Conservation (phyloP, 2,329 filamentous ascomycete genomes). For the Cephalotrichum gorgonifer region DNA sequence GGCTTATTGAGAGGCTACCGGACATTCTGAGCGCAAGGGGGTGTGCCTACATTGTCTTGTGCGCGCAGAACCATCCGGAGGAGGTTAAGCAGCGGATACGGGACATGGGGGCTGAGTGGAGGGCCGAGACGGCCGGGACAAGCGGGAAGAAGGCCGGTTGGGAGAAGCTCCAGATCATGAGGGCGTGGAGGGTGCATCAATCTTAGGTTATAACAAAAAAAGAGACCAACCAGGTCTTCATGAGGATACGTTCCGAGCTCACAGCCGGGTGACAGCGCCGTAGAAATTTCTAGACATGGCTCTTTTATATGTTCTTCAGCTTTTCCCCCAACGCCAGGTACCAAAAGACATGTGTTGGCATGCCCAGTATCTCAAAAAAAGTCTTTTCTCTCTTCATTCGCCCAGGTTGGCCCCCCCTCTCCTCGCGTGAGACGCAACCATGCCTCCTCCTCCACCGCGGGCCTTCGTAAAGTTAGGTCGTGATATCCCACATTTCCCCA, state of each 20-base stretch:
- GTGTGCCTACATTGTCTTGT: conserved; percentile 82
- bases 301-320: conserved; percentile 9
- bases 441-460: neutral
- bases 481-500: neutral
- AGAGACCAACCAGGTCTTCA: no score
- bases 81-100: conserved; percentile 56
- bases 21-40: conserved; percentile 53
- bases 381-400: neutral
- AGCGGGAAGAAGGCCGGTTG: conserved; percentile 86
- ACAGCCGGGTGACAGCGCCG: conserved; percentile 1
- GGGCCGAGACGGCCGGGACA: conserved; percentile 63
- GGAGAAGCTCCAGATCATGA: conserved; percentile 85
- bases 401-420: no score
- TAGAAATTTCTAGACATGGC: conserved; percentile 2
- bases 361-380: neutral
- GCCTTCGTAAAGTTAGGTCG: conserved; percentile 10
- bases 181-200: conserved; percentile 59
- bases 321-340: conserved; percentile 6
- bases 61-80: conserved; percentile 79
- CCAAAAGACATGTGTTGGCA: conserved; percentile 1
- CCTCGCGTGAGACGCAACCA: no score
- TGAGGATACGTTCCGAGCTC: neutral
- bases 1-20: conserved; percentile 62
- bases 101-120: conserved; percentile 50
- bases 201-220: no score